phyloP scores from a whole-genome alignment of 768 basidiomycete species.

The Hygrocybe punicea region DNA sequence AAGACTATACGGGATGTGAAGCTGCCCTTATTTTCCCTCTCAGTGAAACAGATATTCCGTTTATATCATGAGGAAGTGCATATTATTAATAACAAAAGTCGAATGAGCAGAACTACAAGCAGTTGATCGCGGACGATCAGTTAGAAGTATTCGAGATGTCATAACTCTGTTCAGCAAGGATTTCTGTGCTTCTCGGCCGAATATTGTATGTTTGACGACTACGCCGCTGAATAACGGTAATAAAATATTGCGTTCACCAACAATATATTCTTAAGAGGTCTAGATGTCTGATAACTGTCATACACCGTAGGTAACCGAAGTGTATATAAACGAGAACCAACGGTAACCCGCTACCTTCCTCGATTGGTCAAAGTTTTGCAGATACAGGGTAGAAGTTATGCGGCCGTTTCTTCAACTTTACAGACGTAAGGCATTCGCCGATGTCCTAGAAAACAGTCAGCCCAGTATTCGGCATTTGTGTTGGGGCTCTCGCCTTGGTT shows the following conservation, averaged over 20 bases:
- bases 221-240: too few relatives aligned
- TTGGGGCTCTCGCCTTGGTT: constrained; percentile 31
- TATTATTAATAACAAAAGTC: too few relatives aligned
- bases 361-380: constrained; percentile 3
- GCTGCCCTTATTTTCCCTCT: constrained; percentile 18
- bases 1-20: constrained; percentile 18
- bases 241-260: too few relatives aligned
- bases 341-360: too few relatives aligned
- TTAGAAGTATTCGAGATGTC: constrained; percentile 12
- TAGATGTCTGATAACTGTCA: too few relatives aligned
- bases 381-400: constrained; percentile 24
- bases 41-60: constrained; percentile 13
- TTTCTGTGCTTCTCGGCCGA: constrained; percentile 16
- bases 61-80: too few relatives aligned
- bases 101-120: too few relatives aligned
- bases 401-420: constrained; percentile 29
- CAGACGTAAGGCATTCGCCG: constrained; percentile 33
- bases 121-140: constrained; percentile 17
- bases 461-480: background rate
- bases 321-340: too few relatives aligned
- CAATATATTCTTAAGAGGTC: too few relatives aligned
- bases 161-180: constrained; percentile 20
- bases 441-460: constrained; percentile 35
- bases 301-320: too few relatives aligned
- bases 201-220: constrained; percentile 17